Percentiles rank a stretch among this genome's conserved stretches.
These are phyloP conservation scores for Croton laevigatus DNA, from an alignment of 441 rosid genomes.

Conservation along the genomic window DNA sequence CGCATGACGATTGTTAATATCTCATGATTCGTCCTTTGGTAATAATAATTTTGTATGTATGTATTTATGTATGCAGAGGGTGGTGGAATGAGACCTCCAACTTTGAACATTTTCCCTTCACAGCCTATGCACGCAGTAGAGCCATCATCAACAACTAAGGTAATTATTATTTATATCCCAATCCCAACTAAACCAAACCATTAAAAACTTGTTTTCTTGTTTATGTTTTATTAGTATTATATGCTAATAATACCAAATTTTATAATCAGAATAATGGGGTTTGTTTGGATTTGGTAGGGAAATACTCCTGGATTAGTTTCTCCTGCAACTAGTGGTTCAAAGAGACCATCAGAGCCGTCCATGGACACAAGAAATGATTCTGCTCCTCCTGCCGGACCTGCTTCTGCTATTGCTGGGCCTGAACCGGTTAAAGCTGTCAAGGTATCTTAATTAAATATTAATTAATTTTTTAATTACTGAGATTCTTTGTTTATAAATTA, in stretches of 20 bases:
- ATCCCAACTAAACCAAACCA: neutral
- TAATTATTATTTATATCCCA: neutral
- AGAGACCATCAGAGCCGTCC: slow-evolving; percentile 67
- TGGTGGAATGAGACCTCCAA: slow-evolving; percentile 86
- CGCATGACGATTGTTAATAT: slow-evolving; percentile 29
- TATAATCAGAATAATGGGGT: slow-evolving; percentile 14
- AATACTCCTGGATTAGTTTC: slow-evolving; percentile 45
- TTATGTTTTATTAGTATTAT: slow-evolving; percentile 1
- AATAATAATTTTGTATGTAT: slow-evolving; percentile 14
- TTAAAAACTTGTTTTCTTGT: slow-evolving; percentile 10
- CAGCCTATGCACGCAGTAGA: slow-evolving; percentile 84
- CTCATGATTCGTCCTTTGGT: slow-evolving; percentile 7
- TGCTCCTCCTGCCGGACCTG: slow-evolving; percentile 20
- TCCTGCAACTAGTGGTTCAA: slow-evolving; percentile 58
- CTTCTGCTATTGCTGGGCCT: slow-evolving; percentile 30
- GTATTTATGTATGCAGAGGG: slow-evolving; percentile 45
- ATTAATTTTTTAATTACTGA: slow-evolving; percentile 17
- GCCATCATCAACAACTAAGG: slow-evolving; percentile 49
- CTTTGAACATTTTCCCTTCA: slow-evolving; percentile 93
- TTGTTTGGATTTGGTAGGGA: slow-evolving; percentile 47
- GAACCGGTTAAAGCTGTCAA: slow-evolving; percentile 64
- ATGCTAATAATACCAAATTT: slow-evolving; percentile 21
- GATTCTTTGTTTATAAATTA: slow-evolving; percentile 28
- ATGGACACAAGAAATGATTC: slow-evolving; percentile 52
- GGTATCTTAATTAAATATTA: slow-evolving; percentile 34